Conservation (phyloP, 139 green algal species). For the Microglena sp. region DNA sequence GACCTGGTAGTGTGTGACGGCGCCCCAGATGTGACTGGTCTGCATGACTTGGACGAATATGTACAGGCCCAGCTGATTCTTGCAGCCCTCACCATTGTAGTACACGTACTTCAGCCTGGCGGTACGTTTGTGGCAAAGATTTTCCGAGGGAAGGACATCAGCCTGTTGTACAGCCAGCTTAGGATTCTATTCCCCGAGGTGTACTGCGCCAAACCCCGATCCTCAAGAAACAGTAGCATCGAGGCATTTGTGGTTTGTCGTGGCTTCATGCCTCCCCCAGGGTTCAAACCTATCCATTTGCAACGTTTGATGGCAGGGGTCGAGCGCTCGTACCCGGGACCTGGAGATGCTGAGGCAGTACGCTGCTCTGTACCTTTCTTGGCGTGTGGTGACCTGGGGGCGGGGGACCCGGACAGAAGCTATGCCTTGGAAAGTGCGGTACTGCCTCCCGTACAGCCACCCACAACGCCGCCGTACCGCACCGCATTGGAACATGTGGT, state of each 20-base stretch:
- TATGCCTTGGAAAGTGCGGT: slow-evolving; percentile 58
- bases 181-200: slow-evolving; percentile 86
- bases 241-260: slow-evolving; percentile 96
- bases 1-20: slow-evolving; percentile 96
- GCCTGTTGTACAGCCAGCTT: slow-evolving; percentile 87
- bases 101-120: slow-evolving; percentile 67
- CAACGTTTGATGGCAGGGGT: background rate
- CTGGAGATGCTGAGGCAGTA: slow-evolving; percentile 14
- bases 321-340: background rate
- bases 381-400: slow-evolving; percentile 82
- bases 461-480: slow-evolving; percentile 78
- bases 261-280: slow-evolving; percentile 35
- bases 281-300: background rate
- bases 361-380: slow-evolving; percentile 72
- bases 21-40: slow-evolving; percentile 93
- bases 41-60: slow-evolving; percentile 99
- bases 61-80: slow-evolving; percentile 79
- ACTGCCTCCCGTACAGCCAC: slow-evolving; percentile 74
- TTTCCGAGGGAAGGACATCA: slow-evolving; percentile 80
- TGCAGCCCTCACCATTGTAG: slow-evolving; percentile 77
- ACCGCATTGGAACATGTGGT: slow-evolving; percentile 55
- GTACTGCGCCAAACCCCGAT: slow-evolving; percentile 87
- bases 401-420: slow-evolving; percentile 82
- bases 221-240: slow-evolving; percentile 82
- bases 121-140: slow-evolving; percentile 94